Evolutionary conservation across 2,329 filamentous ascomycete genomes (phyloP), one percentile per base, ranked within the genome.

Genomic region (Apiospora arundinis): DNA sequence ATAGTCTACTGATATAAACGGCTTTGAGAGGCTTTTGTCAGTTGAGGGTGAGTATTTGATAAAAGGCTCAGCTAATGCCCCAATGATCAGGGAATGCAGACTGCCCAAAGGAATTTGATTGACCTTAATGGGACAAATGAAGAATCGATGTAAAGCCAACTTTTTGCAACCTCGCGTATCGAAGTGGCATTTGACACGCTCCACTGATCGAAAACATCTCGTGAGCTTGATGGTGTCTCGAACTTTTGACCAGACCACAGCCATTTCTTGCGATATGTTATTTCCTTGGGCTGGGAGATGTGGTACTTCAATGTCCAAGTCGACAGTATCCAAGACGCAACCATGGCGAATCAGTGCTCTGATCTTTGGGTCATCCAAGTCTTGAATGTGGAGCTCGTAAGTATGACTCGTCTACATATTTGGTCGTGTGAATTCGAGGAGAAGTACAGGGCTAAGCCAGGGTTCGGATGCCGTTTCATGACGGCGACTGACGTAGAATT

Each of bases 311-410:
- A 52, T 52, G 23, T 1, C 1, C 23, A 52, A 3, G 0, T 14
- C 3, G 1, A 25, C 48, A 5, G 1, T 0, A 1, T 25, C 23
- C 12, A 52, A 7, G 11, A 5, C 3, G 9, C 4, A 12, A 4
- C 8, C 9, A 25, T 2, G n/a, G 5, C 25, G 9, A 2, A 14
- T 5, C 11, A 52, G 1, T 5, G 11, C 4, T 14, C 23, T 25
- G 23, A 52, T 8, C 11, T 52, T 52, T 25, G 23, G 11, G 12
- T 52, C 48, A 11, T 52, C 4, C 48, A 52, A 14, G 23, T 52
- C 48, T 28, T n/a, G 48, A 16, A 52, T 52, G 4, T 1, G 14
- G n/a, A 52, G 23, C n/a, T n/a, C n/a, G n/a, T n/a, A n/a, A n/a
- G n/a, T n/a, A n/a, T n/a, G n/a, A n/a, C n/a, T n/a, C n/a, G n/a